Evolutionary conservation across 208 protist genomes (phyloP), one percentile per base, ranked within the genome.

Genomic region (Leishmania amazonensis): DNA sequence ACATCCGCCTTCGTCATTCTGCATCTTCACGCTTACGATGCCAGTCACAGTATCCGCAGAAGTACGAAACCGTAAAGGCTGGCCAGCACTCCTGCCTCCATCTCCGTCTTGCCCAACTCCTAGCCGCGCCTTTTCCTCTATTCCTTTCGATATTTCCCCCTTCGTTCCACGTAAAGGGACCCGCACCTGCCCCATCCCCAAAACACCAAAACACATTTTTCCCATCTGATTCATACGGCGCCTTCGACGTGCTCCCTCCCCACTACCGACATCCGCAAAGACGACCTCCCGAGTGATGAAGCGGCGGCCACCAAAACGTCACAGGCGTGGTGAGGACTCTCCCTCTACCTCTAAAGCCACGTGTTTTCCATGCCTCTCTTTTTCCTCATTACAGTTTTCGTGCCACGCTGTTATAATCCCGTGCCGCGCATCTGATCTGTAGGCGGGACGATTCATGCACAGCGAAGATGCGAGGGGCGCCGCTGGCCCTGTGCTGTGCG

Each of bases 361-460:
- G 24, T 7, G 5, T 60, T n/a, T 0, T 60, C 0, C 15, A 5
- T 0, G 1, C 57, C 21, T 38, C 21, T 2, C 13, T 1, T 3
- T 49, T 0, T 15, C 1, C 67, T 47, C 17, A 17, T 40, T 47
- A 1, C 5, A 24, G 2, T n/a, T 3, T 40, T 42, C 15, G 49
- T 60, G 7, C 11, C 75, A 79, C 79, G 80, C 85, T 88, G 80
- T 83, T 89, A 85, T 87, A 89, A 89, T 89, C 83, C 83, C 86
- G 85, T 85, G 64, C 78, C 75, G 80, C 82, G 80, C 79, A 47
- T 38, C 24, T 78, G 40, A 45, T 15, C 38, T 53, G 65, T 91
- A 71, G 40, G 75, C 68, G 72, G 85, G 67, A 79, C 85, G 87
- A 88, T 90, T 88, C 87, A 90, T 90, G 84, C 87, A 86, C 85